Base-by-base conservation (phyloP, 331 rosid species). In the Pyracantha coccinea region DNA sequence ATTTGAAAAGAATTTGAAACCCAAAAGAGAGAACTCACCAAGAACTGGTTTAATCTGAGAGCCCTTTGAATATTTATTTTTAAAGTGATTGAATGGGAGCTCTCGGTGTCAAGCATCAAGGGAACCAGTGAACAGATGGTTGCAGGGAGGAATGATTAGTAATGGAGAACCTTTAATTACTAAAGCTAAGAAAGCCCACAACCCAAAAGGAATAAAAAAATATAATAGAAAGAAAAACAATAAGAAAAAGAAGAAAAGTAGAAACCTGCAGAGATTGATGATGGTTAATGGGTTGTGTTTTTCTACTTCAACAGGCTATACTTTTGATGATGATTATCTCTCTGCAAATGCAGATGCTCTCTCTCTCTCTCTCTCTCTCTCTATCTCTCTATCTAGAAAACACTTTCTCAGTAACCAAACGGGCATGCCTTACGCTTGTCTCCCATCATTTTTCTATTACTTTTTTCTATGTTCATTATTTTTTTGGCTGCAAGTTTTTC, bases 41-140 rank as follows among this genome's bases (percentile, higher is more conserved):
- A 74, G 74, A 81, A 69, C 61, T 72, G 76, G 66, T 74, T n/a
- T 77, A 66, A 73, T 68, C 67, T 35, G 70, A 74, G 80, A 27
- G 28, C 16, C 32, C 79, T 45, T 69, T 45, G 83, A 73, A 81
- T 75, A 75, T 57, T 75, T 83, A 87, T 58, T 61, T 67, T 73
- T 71, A 69, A 78, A 85, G 87, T 88, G 89, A 84, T 88, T 85
- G 87, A 81, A 74, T 29, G 82, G 35, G 79, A 87, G 90, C 83
- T 85, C 71, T 71, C 52, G 81, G 74, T 87, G 93, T 86, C 86
- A 80, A 85, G 89, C 91, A 84, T 85, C 81, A 78, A 81, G 94
- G 96, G 91, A 92, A 90, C 96, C 87, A 76, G 66, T 52, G 77
- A 86, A 77, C 72, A 88, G 74, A 86, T 27, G 68, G 60, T 68